Conservation (phyloP, 2,329 filamentous ascomycete genomes). For the Epichloe elymi region DNA sequence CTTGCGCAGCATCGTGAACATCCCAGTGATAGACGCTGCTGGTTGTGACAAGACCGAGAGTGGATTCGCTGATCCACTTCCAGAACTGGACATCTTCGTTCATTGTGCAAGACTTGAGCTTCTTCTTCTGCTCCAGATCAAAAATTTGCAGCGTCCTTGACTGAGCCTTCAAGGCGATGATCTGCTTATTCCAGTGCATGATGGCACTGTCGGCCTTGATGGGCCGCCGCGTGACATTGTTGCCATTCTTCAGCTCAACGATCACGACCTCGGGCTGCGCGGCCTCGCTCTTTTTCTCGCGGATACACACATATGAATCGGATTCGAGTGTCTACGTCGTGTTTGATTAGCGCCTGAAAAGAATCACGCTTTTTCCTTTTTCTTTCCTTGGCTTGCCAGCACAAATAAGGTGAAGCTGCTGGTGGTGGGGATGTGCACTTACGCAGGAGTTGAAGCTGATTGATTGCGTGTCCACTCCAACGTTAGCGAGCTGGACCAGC, state of each 20-base stretch:
- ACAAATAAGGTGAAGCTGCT: not conserved
- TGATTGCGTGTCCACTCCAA: conserved; percentile 32
- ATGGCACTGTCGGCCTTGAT: conserved; percentile 99
- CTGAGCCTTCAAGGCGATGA: conserved; percentile 94
- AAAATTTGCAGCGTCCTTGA: conserved; percentile 94
- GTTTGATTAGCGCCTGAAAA: not conserved
- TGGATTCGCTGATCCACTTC: conserved; percentile 94
- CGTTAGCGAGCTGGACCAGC: conserved; percentile 55
- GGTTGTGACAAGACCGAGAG: conserved; percentile 81
- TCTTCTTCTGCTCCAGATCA: conserved; percentile 82
- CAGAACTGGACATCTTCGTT: conserved; percentile 96
- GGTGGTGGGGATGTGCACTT: conserved; percentile 10
- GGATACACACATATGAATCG: conserved; percentile 89
- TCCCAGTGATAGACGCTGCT: conserved; percentile 95
- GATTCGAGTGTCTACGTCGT: conserved; percentile 78
- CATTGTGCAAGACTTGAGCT: conserved; percentile 94
- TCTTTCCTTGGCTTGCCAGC: not conserved
- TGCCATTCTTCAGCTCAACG: conserved; percentile 92
- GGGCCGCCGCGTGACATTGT: conserved; percentile 84
- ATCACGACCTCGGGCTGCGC: conserved; percentile 91
- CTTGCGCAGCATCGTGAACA: conserved; percentile 73
- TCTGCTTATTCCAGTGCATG: conserved; percentile 95
- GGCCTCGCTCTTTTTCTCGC: conserved; percentile 79
- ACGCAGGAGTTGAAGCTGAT: conserved; percentile 76
- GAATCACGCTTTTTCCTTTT: not conserved